Base-by-base conservation (phyloP, 352 stramenopile genomes). In the Aphanomyces cochlioides region DNA sequence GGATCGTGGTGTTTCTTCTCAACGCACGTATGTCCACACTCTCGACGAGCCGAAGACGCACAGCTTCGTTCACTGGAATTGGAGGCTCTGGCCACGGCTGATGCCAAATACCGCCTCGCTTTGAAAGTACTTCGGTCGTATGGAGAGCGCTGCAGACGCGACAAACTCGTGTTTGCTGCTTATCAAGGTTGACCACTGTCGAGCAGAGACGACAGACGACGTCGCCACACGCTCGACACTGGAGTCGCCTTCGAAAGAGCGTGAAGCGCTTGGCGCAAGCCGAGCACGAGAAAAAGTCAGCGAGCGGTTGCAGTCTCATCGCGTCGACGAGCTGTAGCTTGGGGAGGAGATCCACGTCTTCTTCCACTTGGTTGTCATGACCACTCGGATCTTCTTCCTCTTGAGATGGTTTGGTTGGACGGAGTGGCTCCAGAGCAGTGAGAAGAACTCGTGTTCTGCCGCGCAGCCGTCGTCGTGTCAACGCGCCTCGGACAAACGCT, bases 211-310 rank as follows among this genome's bases (percentile, higher is more conserved):
- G 88, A 79, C 87, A 95, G 69, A 95, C 93, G 39, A 95, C 87
- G 63, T 95, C 85, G 48, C 87, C 85, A 37, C 87, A 95, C 1
- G 84, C 83, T 56, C 85, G 77, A 65, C 87, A 95, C 74, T 93
- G 85, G 73, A 92, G 84, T 64, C 91, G 91, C 64, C 87, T 85
- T 69, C 90, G 90, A 66, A 93, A 95, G 77, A 95, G 78, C 7
- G 77, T 93, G 77, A 95, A 95, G 47, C 85, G 85, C 76, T 95
- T 95, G 79, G 91, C 93, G 73, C 87, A 95, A 34, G 91, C 92
- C 74, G 90, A 83, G 68, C 87, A 95, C 59, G 84, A 90, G 72
- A 95, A 95, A 5, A 84, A 83, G 68, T 95, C 87, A 60, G 93
- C 84, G 64, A 93, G 85, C 38, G 93, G 92, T 21, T 91, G 81